These are phyloP conservation scores for Syzygium syzygioides DNA, from an alignment of 441 rosid genomes.

Conservation along the genomic window DNA sequence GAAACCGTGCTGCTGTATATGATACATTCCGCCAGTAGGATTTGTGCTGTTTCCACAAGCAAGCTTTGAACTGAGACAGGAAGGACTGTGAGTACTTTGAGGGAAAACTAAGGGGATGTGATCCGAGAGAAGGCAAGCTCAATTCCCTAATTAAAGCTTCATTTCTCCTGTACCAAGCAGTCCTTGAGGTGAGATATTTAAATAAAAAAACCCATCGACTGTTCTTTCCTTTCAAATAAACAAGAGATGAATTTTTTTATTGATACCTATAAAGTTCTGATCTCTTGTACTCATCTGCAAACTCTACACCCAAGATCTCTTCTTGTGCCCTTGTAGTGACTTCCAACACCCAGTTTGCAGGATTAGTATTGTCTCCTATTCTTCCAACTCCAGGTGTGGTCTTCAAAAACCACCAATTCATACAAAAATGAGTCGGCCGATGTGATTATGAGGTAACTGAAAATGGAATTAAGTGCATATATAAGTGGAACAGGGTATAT, in stretches of 20 bases:
- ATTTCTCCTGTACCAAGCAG: neutral
- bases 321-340: neutral
- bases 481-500: neutral
- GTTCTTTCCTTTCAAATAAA: neutral
- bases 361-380: neutral
- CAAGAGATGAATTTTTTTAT: neutral
- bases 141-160: neutral
- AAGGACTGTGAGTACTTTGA: neutral
- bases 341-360: conserved; percentile 4
- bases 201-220: neutral
- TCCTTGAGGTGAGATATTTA: neutral
- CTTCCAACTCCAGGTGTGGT: conserved; percentile 7
- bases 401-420: neutral
- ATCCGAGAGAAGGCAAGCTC: neutral
- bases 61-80: conserved; percentile 5
- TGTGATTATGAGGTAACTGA: neutral
- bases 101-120: neutral
- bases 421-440: neutral
- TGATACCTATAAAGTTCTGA: conserved; percentile 2
- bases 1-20: neutral
- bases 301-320: conserved; percentile 1
- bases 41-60: conserved; percentile 6
- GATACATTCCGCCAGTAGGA: conserved; percentile 5
- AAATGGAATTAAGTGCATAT: neutral
- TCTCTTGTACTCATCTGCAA: neutral